Percentiles rank a stretch among this genome's conserved stretches.
Evolutionary conservation across 805 yeast genomes (phyloP).

Genomic region (Blastobotrys americana): DNA sequence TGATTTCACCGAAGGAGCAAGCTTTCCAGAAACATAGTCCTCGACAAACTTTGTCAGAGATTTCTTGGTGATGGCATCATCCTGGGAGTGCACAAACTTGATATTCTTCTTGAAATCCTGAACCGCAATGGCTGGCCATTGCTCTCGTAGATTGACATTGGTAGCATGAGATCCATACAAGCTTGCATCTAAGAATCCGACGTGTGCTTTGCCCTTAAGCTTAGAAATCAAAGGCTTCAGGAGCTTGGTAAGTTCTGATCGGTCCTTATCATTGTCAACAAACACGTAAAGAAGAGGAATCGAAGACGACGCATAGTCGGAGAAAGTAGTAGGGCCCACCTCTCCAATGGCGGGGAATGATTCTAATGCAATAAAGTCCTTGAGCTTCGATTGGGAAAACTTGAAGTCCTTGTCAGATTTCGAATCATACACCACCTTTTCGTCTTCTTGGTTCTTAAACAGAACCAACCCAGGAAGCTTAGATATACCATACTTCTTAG

Average conservation of each 20-base stretch:
- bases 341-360: constrained; percentile 82
- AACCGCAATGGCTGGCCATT: constrained; percentile 84
- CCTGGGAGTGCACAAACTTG: constrained; percentile 74
- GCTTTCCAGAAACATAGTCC: constrained; percentile 55
- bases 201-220: constrained; percentile 71
- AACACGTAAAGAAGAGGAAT: constrained; percentile 85
- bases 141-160: constrained; percentile 72
- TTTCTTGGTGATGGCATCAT: constrained; percentile 40
- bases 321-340: constrained; percentile 71
- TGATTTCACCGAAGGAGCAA: constrained; percentile 70
- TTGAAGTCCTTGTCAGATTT: constrained; percentile 20
- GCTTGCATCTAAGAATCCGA: constrained; percentile 81
- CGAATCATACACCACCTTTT: constrained; percentile 25
- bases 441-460: constrained; percentile 32
- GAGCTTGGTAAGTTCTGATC: constrained; percentile 44
- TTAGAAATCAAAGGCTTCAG: constrained; percentile 62
- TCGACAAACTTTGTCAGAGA: constrained; percentile 57
- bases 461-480: constrained; percentile 44
- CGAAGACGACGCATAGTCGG: constrained; percentile 60
- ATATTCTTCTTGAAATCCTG: constrained; percentile 62
- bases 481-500: constrained; percentile 35
- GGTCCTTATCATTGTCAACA: constrained; percentile 63
- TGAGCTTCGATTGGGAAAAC: constrained; percentile 35
- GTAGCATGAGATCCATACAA: constrained; percentile 81
- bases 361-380: constrained; percentile 50